Evolutionary conservation across 768 basidiomycete genomes (phyloP), one percentile per base, ranked within the genome.

Genomic region (Phylloporus sp.): DNA sequence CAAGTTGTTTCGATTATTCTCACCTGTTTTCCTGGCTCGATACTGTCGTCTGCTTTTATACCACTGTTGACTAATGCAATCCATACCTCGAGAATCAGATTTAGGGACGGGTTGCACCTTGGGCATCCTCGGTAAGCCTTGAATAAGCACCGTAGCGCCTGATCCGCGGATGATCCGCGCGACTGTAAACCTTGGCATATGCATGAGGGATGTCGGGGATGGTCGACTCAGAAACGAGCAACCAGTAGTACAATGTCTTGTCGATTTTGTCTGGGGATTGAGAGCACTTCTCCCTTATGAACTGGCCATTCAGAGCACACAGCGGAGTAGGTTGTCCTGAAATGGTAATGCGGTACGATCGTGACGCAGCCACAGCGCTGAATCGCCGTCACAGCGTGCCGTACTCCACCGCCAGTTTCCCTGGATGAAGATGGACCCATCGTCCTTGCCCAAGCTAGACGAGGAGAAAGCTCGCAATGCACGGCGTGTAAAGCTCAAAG

Each of bases 401-500:
- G 28, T 22, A 53, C 37, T 26, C 21, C 38, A 41, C 31, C 47
- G 11, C 13, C 38, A 41, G 21, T n/a, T 13, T 29, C 21, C n/a
- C 15, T 17, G n/a, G n/a, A 44, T 42, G n/a, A 23, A 15, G 28
- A 68, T 66, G 64, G 64, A 66, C 9, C 6, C 38, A 13, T 34
- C 55, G 4, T 46, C 54, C 5, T 29, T 56, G 11, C 17, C 65
- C 31, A 80, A 75, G 58, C 46, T 59, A 15, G 77, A 79, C 36
- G 79, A 80, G 43, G 78, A 79, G 59, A 69, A 63, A 32, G 63
- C 69, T 44, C 80, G 84, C 32, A 69, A 77, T 44, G 69, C 60
- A 46, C 83, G 79, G 56, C 79, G 86, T 52, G 64, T 69, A 21
- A 77, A 73, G 43, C 74, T 87, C 54, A 84, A 75, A 62, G 69